Evolutionary conservation across 2,329 filamentous ascomycete genomes (phyloP), one percentile per base, ranked within the genome.

Genomic region (Arthrobotrys iridis): DNA sequence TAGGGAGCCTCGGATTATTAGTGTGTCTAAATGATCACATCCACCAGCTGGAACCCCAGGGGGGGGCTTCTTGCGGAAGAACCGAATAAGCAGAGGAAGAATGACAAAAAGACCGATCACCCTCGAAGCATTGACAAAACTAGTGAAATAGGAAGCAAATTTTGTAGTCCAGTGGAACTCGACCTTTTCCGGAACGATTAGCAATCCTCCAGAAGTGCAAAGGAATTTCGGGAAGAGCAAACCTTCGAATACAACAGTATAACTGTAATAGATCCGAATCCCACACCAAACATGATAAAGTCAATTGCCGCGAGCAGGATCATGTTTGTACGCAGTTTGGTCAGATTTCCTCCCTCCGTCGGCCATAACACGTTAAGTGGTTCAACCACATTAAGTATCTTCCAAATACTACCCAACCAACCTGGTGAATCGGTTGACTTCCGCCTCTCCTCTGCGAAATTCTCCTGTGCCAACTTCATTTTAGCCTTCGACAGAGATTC

Each of bases 321-420:
- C n/a, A 99, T 84, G 80, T 99, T 99, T 63, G 89, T 86, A 13
- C 93, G 89, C 28, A 97, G 83, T 0, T 86, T 82, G 35, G 84
- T 77, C 79, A 86, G 84, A 80, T 86, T 88, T 1, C 88, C 87
- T 0, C 86, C 86, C 0, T 90, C 91, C 0, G 85, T 89, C 0
- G 93, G 94, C 80, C 87, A 90, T 2, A 98, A 86, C 28, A 96
- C 89, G 77, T 88, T 88, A 2, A 99, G 86, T 0, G 94, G 93
- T 11, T 87, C 88, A 43, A 97, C 84, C 0, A 95, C 86, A 80
- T 95, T 95, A 15, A 76, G n/a, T 0, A 62, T 13, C 22, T 33
- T 24, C 15, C 30, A 6, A 5, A 79, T 30, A 24, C 50, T 68
- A 2, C 81, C 79, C 75, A 80, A 81, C 33, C 81, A 81, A 37